phyloP scores from a whole-genome alignment of 768 basidiomycete genomes.

The Gloeopeniophorella convolvens region DNA sequence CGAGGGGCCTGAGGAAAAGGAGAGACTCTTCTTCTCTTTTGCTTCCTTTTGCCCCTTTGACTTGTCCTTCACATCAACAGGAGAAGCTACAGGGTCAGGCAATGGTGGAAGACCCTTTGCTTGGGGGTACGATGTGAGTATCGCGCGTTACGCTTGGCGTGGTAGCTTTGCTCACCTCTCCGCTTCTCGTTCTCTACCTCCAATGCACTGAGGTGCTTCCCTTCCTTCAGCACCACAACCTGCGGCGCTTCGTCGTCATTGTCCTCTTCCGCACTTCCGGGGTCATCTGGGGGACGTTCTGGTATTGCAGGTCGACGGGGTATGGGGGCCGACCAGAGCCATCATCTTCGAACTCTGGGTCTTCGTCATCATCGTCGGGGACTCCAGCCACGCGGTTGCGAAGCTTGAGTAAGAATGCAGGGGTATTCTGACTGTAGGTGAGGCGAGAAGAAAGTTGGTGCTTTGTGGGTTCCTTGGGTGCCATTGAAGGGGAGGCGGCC shows the following conservation, averaged over 20 bases:
- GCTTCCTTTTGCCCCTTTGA: slow-evolving; percentile 12
- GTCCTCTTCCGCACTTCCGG: slow-evolving; percentile 64
- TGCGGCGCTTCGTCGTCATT: slow-evolving; percentile 75
- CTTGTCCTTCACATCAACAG: background rate
- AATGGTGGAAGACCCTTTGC: slow-evolving; percentile 58
- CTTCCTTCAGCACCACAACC: slow-evolving; percentile 81
- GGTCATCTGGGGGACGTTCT: slow-evolving; percentile 57
- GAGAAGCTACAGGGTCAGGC: slow-evolving; percentile 27
- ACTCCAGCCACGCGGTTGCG: slow-evolving; percentile 56
- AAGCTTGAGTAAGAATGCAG: slow-evolving; percentile 59
- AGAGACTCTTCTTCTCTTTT: slow-evolving; percentile 26
- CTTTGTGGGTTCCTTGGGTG: slow-evolving; percentile 57
- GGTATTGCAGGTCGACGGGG: slow-evolving; percentile 69
- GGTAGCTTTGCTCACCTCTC: slow-evolving; percentile 43
- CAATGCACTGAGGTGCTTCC: slow-evolving; percentile 75
- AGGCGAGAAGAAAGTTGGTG: slow-evolving; percentile 69
- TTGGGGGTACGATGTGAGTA: slow-evolving; percentile 24
- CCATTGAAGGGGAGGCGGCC: slow-evolving; percentile 26
- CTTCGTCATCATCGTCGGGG: slow-evolving; percentile 43
- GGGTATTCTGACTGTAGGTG: slow-evolving; percentile 53
- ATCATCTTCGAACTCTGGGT: slow-evolving; percentile 53
- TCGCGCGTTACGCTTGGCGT: background rate
- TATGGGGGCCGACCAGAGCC: slow-evolving; percentile 70
- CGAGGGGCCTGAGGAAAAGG: slow-evolving; percentile 34
- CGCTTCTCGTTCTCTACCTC: slow-evolving; percentile 76